These are phyloP conservation scores for Claviceps paspali DNA, from an alignment of 2,329 filamentous ascomycete species.

Conservation along the genomic window DNA sequence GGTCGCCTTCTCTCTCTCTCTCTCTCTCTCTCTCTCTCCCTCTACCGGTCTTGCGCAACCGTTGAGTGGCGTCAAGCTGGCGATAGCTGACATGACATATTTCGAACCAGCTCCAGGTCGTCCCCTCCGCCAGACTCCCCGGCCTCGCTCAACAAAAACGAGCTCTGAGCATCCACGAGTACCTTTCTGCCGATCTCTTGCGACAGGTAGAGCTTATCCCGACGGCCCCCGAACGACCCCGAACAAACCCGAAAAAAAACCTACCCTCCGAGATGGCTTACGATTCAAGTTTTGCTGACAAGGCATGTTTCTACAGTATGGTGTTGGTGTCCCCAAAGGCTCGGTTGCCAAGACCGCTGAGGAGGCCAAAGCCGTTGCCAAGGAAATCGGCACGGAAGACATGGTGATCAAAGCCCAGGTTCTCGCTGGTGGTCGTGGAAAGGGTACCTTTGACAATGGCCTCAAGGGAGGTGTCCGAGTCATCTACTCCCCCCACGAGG, in stretches of 20 bases:
- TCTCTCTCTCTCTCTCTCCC: neutral
- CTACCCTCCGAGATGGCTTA: too few relatives aligned
- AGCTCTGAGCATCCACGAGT: slow-evolving; percentile 94
- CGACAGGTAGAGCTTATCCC: slow-evolving; percentile 39
- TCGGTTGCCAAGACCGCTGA: slow-evolving; percentile 66
- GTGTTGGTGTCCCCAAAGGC: slow-evolving; percentile 82
- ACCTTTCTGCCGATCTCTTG: slow-evolving; percentile 85
- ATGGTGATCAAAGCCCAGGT: slow-evolving; percentile 99
- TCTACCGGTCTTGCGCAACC: neutral
- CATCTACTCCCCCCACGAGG: slow-evolving; percentile 94
- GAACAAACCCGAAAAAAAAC: too few relatives aligned
- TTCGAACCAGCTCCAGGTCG: slow-evolving; percentile 15
- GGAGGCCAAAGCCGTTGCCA: slow-evolving; percentile 85
- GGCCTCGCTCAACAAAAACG: slow-evolving; percentile 64
- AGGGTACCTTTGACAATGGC: slow-evolving; percentile 95
- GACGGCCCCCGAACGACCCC: slow-evolving; percentile 1
- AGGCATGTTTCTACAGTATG: slow-evolving; percentile 48
- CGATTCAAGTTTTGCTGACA: too few relatives aligned
- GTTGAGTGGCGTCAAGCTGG: slow-evolving; percentile 5
- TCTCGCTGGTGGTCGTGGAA: slow-evolving; percentile 91
- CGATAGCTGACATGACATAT: slow-evolving; percentile 3
- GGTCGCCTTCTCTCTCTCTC: slow-evolving; percentile 5
- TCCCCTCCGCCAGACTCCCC: slow-evolving; percentile 41
- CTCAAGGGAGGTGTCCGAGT: slow-evolving; percentile 97
- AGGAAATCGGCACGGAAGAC: slow-evolving; percentile 82